phyloP scores from a whole-genome alignment of 2,329 filamentous ascomycete genomes.

The Penicillium verrucosum region DNA sequence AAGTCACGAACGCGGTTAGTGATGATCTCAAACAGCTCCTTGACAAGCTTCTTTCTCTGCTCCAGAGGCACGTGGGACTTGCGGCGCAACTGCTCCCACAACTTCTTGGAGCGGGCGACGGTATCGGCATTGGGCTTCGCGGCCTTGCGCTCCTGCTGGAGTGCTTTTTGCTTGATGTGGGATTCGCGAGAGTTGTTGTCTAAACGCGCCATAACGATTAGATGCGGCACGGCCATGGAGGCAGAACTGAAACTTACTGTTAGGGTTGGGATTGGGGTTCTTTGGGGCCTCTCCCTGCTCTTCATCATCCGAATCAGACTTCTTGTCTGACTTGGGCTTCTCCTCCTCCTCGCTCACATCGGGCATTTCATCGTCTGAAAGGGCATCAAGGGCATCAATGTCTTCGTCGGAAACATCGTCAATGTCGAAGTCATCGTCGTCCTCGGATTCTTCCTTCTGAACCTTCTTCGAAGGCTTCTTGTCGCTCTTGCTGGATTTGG shows the following conservation, averaged over 20 bases:
- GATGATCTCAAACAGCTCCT: slow-evolving; percentile 87
- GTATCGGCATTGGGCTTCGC: slow-evolving; percentile 90
- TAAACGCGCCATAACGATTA: slow-evolving; percentile 28
- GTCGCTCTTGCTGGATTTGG: slow-evolving; percentile 34
- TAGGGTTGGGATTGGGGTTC: slow-evolving; percentile 10
- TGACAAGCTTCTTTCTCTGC: slow-evolving; percentile 80
- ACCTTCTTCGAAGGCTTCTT: slow-evolving; percentile 34
- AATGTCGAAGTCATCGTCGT: slow-evolving; percentile 54
- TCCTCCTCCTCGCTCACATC: slow-evolving; percentile 44
- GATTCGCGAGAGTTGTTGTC: slow-evolving; percentile 71
- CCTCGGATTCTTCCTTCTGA: slow-evolving; percentile 41
- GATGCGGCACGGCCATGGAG: slow-evolving; percentile 8
- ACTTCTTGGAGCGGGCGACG: slow-evolving; percentile 85
- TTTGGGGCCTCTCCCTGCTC: slow-evolving; percentile 11
- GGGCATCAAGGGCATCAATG: slow-evolving; percentile 23
- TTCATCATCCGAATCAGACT: not conserved
- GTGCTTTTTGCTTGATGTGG: slow-evolving; percentile 86
- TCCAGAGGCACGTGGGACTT: slow-evolving; percentile 92
- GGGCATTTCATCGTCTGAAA: slow-evolving; percentile 35
- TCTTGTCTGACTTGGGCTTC: slow-evolving; percentile 19
- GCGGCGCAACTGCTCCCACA: slow-evolving; percentile 89
- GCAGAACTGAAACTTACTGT: slow-evolving; percentile 29
- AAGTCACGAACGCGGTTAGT: slow-evolving; percentile 91
- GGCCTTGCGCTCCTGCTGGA: slow-evolving; percentile 83
- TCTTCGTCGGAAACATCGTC: slow-evolving; percentile 49